Base-by-base conservation (phyloP, 2,329 filamentous ascomycete species). In the Penicillium expansum region DNA sequence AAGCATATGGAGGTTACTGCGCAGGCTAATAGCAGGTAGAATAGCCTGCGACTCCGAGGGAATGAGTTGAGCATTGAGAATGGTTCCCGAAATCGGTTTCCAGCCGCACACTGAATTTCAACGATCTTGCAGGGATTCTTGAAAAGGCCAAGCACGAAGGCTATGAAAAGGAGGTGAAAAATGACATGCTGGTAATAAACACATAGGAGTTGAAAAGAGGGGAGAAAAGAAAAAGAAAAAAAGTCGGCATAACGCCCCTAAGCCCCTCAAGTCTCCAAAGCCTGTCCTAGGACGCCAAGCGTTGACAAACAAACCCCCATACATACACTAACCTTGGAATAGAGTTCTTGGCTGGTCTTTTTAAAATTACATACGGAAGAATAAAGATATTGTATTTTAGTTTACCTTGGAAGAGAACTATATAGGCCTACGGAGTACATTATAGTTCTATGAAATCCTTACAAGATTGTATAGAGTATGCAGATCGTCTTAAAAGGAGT, bases 21-120 rank as follows among this genome's bases (percentile, higher is more conserved):
- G 41, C 48, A 53, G 18, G 57, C 57, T 43, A 63, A 37, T 22
- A 49, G n/a, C 48, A 63, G 48, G 53, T 62, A 62, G 24, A 58
- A 35, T 27, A 45, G 20, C 50, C 48, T 62, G 52, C 61, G 61
- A 48, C 29, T 56, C n/a, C 59, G 52, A 22, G 49, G 44, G 37
- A 61, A 56, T 20, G 13, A 30, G 37, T 52, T 11, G n/a, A 57
- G 18, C 55, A 57, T 57, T 53, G 29, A 32, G 20, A 38, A 35
- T 24, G 29, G 35, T 32, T 39, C 35, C 54, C 16, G 35, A 16
- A 22, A 13, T n/a, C 27, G 33, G n/a, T 6, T 55, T 37, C 16
- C 5, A 22, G 35, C 24, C 35, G 24, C 22, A 29, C 35, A 44
- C 48, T 35, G 32, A 43, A 32, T 37, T 48, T 39, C 10, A 6